Base-by-base conservation (phyloP, 202 grass and related monocot genomes). In the Alloteropsis angusta region DNA sequence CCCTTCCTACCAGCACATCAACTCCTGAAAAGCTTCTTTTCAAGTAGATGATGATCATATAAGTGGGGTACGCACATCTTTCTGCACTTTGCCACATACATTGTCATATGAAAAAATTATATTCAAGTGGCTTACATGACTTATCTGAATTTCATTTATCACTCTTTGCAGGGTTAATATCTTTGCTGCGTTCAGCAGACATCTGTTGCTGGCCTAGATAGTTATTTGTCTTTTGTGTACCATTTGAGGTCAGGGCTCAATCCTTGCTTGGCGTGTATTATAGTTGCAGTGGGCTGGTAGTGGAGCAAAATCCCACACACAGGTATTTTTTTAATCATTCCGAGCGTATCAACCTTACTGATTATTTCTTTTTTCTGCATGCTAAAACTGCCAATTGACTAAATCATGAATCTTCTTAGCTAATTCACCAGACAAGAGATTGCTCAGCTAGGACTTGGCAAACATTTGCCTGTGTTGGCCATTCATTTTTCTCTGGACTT, bases 51-150 rank as follows among this genome's bases (percentile, higher is more conserved):
- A 37, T 77, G 68, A 70, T 81, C 80, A 60, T 60, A 80, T 87
- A 85, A 88, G 74, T 53, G 35, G 67, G 82, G 75, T 85, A 85
- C 68, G 71, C 22, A 56, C 48, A 68, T 75, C 22, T 36, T 74
- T 36, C 38, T 87, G 67, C 21, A 22, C 30, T 52, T 62, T 69
- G 8, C 26, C 15, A 6, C 28, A 54, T 19, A 44, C 16, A 39
- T 57, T 60, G 9, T 25, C 26, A 68, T 19, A 8, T 60, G 34
- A 49, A 78, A 39, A 41, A 67, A 70, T 63, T 65, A 15, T 80
- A 18, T 65, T 59, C 48, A 60, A 50, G 7, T 46, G 18, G 7
- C 13, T 81, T 49, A 23, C 22, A 72, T 66, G 68, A 17, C 65
- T 28, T 78, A 14, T 82, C 49, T 82, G 22, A 85, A 18, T 62